These are phyloP conservation scores for Postia placenta DNA, from an alignment of 768 basidiomycete genomes.

Conservation along the genomic window DNA sequence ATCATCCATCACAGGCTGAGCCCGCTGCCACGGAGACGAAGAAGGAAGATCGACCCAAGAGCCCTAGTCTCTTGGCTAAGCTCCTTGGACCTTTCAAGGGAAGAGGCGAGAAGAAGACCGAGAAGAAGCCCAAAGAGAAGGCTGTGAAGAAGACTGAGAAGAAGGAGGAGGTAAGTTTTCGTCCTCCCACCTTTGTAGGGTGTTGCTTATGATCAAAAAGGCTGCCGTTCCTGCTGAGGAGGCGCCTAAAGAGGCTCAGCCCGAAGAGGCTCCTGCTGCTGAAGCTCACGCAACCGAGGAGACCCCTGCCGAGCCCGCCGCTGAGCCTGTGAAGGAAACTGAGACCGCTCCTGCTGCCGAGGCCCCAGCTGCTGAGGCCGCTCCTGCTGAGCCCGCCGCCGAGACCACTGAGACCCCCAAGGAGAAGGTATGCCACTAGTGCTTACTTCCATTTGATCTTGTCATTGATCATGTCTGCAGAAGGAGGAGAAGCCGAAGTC, in stretches of 20 bases:
- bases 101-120: conserved; percentile 36
- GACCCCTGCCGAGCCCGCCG: conserved; percentile 29
- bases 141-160: conserved; percentile 70
- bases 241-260: conserved; percentile 30
- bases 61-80: conserved; percentile 70
- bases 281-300: conserved; percentile 37
- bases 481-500: conserved; percentile 34
- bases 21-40: conserved; percentile 36
- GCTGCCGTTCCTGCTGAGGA: conserved; percentile 34
- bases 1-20: conserved; percentile 31
- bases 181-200: not conserved
- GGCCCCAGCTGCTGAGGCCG: conserved; percentile 26
- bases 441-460: too few species aligned
- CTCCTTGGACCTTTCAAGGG: conserved; percentile 74
- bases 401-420: conserved; percentile 41
- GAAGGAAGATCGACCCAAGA: conserved; percentile 81
- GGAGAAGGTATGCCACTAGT: conserved; percentile 51
- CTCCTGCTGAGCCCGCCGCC: conserved; percentile 25
- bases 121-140: conserved; percentile 64
- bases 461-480: conserved; percentile 23
- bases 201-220: conserved; percentile 5
- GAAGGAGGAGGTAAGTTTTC: conserved; percentile 48
- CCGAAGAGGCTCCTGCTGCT: conserved; percentile 31
- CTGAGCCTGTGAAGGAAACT: conserved; percentile 67
- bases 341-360: conserved; percentile 38